A percentile compares a stretch with the other conserved stretches of the same genome.
Conservation (phyloP, 2,329 filamentous ascomycete genomes). For the Calonectria pauciramosa region DNA sequence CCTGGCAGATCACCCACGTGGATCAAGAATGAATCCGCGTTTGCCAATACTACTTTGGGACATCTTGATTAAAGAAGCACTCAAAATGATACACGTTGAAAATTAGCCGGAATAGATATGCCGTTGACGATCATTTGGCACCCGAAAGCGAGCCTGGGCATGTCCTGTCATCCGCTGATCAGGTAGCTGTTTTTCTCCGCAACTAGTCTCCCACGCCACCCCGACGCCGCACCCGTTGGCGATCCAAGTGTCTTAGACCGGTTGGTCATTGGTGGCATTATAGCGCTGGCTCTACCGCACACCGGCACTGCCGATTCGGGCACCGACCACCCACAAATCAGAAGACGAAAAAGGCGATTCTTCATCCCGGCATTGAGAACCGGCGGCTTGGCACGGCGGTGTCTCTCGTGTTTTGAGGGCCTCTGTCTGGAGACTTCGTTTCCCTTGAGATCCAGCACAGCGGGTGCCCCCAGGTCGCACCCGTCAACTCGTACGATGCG, state of each 20-base stretch:
- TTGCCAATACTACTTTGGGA: neutral
- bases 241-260: neutral
- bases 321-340: constrained; percentile 5
- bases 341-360: too few relatives aligned
- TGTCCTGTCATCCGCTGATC: neutral
- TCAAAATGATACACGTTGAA: neutral
- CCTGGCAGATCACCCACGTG: neutral
- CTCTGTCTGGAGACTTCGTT: neutral
- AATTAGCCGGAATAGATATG: neutral
- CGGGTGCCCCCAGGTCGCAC: neutral
- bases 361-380: neutral
- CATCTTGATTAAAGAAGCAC: neutral
- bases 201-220: neutral
- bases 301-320: constrained; percentile 2
- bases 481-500: constrained; percentile 4
- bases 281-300: neutral
- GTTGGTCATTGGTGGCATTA: neutral
- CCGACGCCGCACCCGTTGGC: neutral
- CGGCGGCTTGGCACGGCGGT: neutral
- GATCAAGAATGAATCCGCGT: neutral
- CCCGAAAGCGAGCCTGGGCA: neutral
- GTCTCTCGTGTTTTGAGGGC: neutral
- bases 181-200: neutral
- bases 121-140: neutral
- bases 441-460: neutral